Base-by-base conservation (phyloP, 495 filamentous ascomycete species). In the Neurospora cerealis region DNA sequence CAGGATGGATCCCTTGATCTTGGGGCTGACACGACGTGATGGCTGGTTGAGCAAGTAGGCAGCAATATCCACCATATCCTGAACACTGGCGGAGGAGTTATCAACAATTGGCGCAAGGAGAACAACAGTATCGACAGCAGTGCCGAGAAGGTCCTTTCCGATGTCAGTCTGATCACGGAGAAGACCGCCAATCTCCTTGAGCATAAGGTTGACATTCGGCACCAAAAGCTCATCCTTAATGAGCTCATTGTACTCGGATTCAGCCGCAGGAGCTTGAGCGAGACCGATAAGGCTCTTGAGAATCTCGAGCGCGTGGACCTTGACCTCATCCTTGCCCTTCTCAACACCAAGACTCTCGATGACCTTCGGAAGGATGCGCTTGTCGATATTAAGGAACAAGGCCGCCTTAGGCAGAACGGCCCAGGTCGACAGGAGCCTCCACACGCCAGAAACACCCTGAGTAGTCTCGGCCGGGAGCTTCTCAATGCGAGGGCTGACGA, bases 271-370 rank as follows among this genome's bases (percentile, higher is more conserved):
- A 78, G 83, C 83, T 84, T 79, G 77, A 5, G 89, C 86, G 41
- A 91, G 80, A 9, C 83, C 79, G 69, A 93, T 83, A 70, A 97
- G 85, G 40, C 85, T 88, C 73, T 86, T 85, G 42, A 98, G 77
- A 60, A 97, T 90, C 17, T 92, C 87, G 28, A 99, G 83, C 1
- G 94, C 88, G 79, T 92, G 97, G 0, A 92, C 78, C 75, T 95
- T 95, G 74, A 98, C 95, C 72, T 94, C 91, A 75, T 97, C 94
- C 78, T 94, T 96, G 8, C 91, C 89, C 44, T 92, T 95, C 54
- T 89, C 88, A 6, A 92, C 86, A 2, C 84, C 86, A 17, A 98
- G 81, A 77, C 90, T 92, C 73, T 93, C 90, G 46, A 93, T 86
- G 54, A 97, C 80, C 75, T 89, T 90, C 9, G 83, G 84, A 37